These are phyloP conservation scores for Daldinia grandis DNA, from an alignment of 495 filamentous ascomycete species.

Conservation along the genomic window DNA sequence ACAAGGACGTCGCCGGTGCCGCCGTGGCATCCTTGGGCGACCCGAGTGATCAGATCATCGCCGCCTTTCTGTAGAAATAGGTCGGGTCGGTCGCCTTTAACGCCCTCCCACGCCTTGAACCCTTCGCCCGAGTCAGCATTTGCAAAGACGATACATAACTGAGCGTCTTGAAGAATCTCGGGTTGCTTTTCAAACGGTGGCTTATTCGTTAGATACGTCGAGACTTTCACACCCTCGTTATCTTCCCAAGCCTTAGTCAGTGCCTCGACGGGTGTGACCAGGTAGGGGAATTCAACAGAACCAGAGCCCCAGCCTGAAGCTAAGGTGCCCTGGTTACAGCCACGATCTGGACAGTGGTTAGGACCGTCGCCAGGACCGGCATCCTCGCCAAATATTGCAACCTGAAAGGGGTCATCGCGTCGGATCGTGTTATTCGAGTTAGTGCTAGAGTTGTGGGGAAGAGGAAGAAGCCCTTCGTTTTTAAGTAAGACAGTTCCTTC, in stretches of 20 bases:
- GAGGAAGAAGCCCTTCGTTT: constrained; percentile 71
- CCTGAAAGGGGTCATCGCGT: constrained; percentile 56
- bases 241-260: constrained; percentile 49
- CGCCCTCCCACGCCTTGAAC: constrained; percentile 67
- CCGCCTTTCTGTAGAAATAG: constrained; percentile 80
- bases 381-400: constrained; percentile 89
- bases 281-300: constrained; percentile 85
- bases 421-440: not conserved
- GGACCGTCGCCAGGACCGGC: constrained; percentile 73
- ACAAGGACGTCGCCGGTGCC: constrained; percentile 77
- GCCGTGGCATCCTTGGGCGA: constrained; percentile 73
- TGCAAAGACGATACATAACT: constrained; percentile 74
- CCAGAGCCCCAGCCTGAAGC: constrained; percentile 92
- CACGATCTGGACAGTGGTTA: constrained; percentile 79
- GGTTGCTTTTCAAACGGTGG: constrained; percentile 34
- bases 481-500: constrained; percentile 90
- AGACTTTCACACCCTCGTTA: not conserved
- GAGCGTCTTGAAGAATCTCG: constrained; percentile 59
- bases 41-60: constrained; percentile 73
- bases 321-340: constrained; percentile 84
- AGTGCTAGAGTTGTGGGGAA: not conserved
- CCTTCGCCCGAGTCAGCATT: constrained; percentile 72
- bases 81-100: constrained; percentile 85
- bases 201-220: not conserved
- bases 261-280: constrained; percentile 74